These are phyloP conservation scores for Mycena maculata DNA, from an alignment of 768 basidiomycete genomes.

Conservation along the genomic window DNA sequence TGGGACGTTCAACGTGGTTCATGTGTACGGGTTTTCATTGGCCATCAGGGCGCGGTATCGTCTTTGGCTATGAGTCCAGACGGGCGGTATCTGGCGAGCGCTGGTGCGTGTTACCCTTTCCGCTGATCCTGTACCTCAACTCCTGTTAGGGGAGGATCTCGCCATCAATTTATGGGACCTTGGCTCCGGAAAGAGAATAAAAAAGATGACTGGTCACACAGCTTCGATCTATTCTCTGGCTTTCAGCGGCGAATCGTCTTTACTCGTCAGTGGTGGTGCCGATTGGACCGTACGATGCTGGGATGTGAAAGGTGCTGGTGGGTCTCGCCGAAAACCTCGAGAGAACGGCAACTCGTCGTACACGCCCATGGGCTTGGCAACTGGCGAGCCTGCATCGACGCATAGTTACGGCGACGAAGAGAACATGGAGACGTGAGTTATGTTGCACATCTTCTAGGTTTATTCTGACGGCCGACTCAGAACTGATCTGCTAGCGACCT, in stretches of 20 bases:
- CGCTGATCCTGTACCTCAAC: conserved; percentile 6
- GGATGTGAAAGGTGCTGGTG: conserved; percentile 90
- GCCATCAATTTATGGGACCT: conserved; percentile 98
- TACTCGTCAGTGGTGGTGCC: conserved; percentile 91
- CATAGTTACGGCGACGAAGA: conserved; percentile 64
- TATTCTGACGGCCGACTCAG: conserved; percentile 51
- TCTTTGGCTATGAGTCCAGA: conserved; percentile 92
- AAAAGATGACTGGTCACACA: conserved; percentile 96
- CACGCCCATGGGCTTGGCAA: conserved; percentile 40
- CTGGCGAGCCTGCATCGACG: conserved; percentile 45
- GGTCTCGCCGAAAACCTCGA: conserved; percentile 63
- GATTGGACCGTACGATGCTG: conserved; percentile 99
- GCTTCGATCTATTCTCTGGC: conserved; percentile 90
- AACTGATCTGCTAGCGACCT: conserved; percentile 87
- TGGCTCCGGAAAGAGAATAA: conserved; percentile 92
- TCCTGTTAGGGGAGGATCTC: conserved; percentile 79
- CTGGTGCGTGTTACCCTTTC: conserved; percentile 59
- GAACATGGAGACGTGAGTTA: conserved; percentile 76
- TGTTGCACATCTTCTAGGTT: background rate
- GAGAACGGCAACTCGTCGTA: conserved; percentile 62
- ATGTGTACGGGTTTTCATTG: conserved; percentile 95
- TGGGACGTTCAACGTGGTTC: conserved; percentile 99
- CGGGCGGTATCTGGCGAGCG: conserved; percentile 92
- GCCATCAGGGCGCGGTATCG: conserved; percentile 91
- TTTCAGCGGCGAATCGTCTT: conserved; percentile 91